Evolutionary conservation across 2,329 filamentous ascomycete genomes (phyloP), one percentile per base, ranked within the genome.

Genomic region (Calonectria fujianensis): DNA sequence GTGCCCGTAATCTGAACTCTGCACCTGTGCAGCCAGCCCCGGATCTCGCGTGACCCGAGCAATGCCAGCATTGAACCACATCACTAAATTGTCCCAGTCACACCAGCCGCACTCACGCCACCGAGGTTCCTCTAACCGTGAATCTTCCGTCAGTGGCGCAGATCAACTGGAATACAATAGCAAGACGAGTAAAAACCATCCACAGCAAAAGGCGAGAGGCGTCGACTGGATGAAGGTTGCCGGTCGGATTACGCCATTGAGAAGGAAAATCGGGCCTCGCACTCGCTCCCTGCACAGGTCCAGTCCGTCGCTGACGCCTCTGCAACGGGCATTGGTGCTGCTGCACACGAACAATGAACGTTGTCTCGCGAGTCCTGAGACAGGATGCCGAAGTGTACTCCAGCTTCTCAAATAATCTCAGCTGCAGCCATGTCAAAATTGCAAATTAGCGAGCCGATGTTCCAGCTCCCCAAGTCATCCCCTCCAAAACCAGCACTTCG

Each of bases 181-280:
- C 29, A 37, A 37, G 41, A 64, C n/a, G 20, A 48, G 18, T 16
- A 29, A 63, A 37, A 16, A 7, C 39, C 37, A 31, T 16, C 31
- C 27, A 32, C 13, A 67, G 14, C 18, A 32, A 45, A 48, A 31
- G 20, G 8, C 11, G 27, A 48, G 8, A 57, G 11, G 24, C 20
- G 9, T 27, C 27, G 18, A 14, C 16, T 50, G 50, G 51, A 64
- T 51, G 29, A 54, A 32, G 50, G 27, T 20, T 51, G 31, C 67
- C 67, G 67, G 39, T 27, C 59, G 72, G 67, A 16, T 50, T 66
- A 67, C 72, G 72, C 35, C 37, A 50, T 67, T 61, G 16, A 20
- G 24, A 41, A 68, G 37, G 37, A 57, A 63, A 70, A 50, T 35
- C 31, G 51, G 70, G 50, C n/a, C 39, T 51, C 31, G 32, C 27